These are phyloP conservation scores for Trypanosomatidae sp. DNA, from an alignment of 208 protist species.

Conservation along the genomic window DNA sequence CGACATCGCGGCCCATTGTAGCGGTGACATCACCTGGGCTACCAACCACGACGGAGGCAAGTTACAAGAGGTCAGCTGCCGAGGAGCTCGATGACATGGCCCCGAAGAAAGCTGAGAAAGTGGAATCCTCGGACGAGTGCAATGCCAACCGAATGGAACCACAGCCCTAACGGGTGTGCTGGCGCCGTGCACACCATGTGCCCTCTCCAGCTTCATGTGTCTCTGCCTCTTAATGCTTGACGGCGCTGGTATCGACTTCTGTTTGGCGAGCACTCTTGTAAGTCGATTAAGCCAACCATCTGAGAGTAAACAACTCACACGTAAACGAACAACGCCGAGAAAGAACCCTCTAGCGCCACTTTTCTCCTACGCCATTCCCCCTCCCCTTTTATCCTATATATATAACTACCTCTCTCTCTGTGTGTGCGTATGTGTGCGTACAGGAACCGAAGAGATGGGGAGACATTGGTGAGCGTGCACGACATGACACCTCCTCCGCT, in stretches of 20 bases:
- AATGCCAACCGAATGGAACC: background rate
- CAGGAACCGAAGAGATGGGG: too few relatives aligned
- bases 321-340: background rate
- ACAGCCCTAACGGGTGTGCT: background rate
- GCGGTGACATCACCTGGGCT: background rate
- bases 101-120: background rate
- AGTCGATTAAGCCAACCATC: background rate
- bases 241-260: background rate
- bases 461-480: background rate
- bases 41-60: background rate
- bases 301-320: background rate
- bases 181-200: background rate
- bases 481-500: background rate
- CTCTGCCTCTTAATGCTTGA: background rate
- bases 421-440: background rate
- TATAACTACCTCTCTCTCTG: background rate
- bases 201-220: background rate
- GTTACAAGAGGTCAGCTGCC: slow-evolving; percentile 1
- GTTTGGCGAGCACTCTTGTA: background rate
- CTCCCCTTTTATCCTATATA: background rate
- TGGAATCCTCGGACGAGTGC: background rate
- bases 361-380: background rate
- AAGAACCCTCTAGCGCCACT: background rate
- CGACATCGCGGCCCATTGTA: slow-evolving; percentile 5
- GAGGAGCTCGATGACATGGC: background rate